Percentiles rank a stretch among this genome's conserved stretches.
phyloP scores from a whole-genome alignment of 2,329 filamentous ascomycete species.

The Venturia effusa region DNA sequence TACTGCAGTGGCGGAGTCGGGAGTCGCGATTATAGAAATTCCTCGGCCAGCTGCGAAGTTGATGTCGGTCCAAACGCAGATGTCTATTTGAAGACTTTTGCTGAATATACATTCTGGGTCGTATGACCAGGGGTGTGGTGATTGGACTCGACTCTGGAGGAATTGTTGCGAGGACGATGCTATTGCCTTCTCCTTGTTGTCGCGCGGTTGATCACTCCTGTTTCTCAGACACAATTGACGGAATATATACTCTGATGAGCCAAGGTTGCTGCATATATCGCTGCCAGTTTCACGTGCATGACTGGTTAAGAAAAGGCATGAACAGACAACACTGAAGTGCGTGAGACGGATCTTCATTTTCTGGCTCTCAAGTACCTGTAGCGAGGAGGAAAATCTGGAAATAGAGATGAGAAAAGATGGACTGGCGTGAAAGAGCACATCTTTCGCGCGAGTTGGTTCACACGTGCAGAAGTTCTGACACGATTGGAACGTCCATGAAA shows the following conservation, averaged over 20 bases:
- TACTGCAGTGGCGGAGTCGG: not conserved
- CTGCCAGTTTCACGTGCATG: not conserved
- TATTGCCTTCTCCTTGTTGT: not conserved
- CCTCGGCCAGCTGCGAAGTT: slow-evolving; percentile 11
- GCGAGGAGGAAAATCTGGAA: not conserved
- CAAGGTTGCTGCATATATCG: not conserved
- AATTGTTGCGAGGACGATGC: not conserved
- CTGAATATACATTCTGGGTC: not conserved
- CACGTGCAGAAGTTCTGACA: not conserved
- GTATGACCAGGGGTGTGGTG: slow-evolving; percentile 3
- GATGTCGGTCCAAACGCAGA: slow-evolving; percentile 10
- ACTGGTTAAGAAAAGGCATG: not conserved
- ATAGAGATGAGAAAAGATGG: too few species aligned
- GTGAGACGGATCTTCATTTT: not conserved
- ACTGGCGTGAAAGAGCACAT: not conserved
- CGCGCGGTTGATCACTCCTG: not conserved
- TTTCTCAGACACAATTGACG: not conserved
- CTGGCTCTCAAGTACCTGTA: not conserved
- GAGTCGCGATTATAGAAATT: slow-evolving; percentile 10
- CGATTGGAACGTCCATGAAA: slow-evolving; percentile 1
- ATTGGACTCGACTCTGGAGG: not conserved
- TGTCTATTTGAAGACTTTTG: not conserved
- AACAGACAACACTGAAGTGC: not conserved
- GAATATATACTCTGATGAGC: not conserved
- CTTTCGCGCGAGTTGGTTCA: not conserved